phyloP scores from a whole-genome alignment of 495 filamentous ascomycete species.

The Talaromyces nanjingensis region DNA sequence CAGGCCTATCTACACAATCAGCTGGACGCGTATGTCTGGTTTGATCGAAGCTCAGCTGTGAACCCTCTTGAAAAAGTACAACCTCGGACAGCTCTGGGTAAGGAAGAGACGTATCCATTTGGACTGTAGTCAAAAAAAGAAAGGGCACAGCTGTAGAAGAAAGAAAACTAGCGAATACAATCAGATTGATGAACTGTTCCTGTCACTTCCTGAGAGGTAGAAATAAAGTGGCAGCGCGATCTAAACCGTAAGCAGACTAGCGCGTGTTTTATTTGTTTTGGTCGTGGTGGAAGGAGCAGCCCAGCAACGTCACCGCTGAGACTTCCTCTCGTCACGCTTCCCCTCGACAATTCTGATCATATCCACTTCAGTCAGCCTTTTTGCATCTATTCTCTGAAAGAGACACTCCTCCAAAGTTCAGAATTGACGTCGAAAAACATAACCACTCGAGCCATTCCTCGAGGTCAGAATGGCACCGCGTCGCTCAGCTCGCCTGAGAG shows the following conservation, averaged over 20 bases:
- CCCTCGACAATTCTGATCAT: neutral
- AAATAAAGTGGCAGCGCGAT: neutral
- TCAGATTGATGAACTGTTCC: neutral
- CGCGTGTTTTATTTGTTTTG: slow-evolving; percentile 10
- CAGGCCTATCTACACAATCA: slow-evolving; percentile 46
- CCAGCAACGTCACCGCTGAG: slow-evolving; percentile 4
- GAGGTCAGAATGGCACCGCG: slow-evolving; percentile 13
- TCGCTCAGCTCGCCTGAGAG: slow-evolving; percentile 17
- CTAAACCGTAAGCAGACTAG: neutral
- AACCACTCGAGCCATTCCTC: neutral
- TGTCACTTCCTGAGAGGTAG: too few species aligned
- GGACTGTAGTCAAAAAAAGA: slow-evolving; percentile 28
- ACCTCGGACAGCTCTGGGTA: slow-evolving; percentile 36
- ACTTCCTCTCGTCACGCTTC: slow-evolving; percentile 1
- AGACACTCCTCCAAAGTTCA: neutral
- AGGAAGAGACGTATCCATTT: slow-evolving; percentile 53
- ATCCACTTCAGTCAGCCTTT: neutral
- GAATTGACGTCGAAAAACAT: neutral
- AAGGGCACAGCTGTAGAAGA: neutral
- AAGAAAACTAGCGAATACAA: neutral
- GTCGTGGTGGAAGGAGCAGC: neutral
- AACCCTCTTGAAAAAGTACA: slow-evolving; percentile 44
- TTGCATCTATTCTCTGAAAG: neutral
- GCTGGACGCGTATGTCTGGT: slow-evolving; percentile 52
- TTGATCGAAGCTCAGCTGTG: slow-evolving; percentile 47